Base-by-base conservation (phyloP, 192 early-diverging fungal genomes). In the Entrophospora sp. region DNA sequence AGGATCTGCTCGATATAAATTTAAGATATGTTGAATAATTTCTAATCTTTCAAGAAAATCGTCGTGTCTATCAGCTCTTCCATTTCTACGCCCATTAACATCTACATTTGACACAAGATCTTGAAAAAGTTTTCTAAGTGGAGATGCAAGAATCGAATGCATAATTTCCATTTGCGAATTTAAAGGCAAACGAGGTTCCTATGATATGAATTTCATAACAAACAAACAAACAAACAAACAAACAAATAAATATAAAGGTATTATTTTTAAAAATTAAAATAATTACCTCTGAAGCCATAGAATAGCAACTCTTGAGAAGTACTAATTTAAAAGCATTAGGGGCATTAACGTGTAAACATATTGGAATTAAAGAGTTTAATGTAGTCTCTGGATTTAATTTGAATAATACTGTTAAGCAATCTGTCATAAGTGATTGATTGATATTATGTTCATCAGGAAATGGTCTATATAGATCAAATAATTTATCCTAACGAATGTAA, bases 321-420 rank as follows among this genome's bases (percentile, higher is more conserved):
- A 90, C 87, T 22, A 95, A 77, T 66, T 91, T 90, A 69, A 90
- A 92, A 63, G 84, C 73, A 9, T 81, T 80, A 24, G 91, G 87
- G 1, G 89, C 80, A 25, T 79, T 83, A 10, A 85, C 79, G 30
- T 85, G 81, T 6, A 89, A 73, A 32, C 92, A 75, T 20, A 83
- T 75, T 1, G 91, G 87, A 61, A 95, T 76, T 20, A 94, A 77
- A 1, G 76, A 76, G 31, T 84, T 77, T 32, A 97, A 72, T 5
- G 89, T 86, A 56, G 81, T 83, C 62, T 84, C 83, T 5, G 88
- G 85, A 61, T 91, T 89, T 20, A 91, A 69, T 40, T 88, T 86
- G 62, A 90, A 89, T 68, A 92, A 76, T n/a, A 87, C 82, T 0
- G 81, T 83, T 60, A 96, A 79, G 43, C 83, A 85, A 36, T 87